These are phyloP conservation scores for Fraxinus quadrangulata DNA, from an alignment of 257 asterid genomes.

Conservation along the genomic window DNA sequence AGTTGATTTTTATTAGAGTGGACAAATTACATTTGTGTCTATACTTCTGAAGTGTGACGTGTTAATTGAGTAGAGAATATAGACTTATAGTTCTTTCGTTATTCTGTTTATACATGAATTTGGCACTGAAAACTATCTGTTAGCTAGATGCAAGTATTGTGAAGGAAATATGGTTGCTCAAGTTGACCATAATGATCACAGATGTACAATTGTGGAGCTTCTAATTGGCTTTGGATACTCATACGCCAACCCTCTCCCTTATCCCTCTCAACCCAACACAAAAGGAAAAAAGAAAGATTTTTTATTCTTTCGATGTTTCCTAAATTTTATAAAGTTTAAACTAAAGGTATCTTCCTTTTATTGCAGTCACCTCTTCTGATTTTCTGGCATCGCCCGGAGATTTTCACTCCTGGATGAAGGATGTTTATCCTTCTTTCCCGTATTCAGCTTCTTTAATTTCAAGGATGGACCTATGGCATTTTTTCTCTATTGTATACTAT, in stretches of 20 bases:
- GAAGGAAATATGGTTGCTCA: not conserved
- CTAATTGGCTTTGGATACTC: not conserved
- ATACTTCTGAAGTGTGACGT: not conserved
- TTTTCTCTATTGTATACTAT: not conserved
- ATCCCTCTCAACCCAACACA: not conserved
- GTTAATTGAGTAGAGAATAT: not conserved
- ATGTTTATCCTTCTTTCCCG: not conserved
- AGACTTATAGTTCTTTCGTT: not conserved
- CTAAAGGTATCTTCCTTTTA: not conserved
- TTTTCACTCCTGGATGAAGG: not conserved
- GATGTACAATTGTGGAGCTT: not conserved
- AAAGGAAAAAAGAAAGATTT: not conserved
- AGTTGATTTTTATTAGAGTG: not conserved
- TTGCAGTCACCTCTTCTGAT: not conserved
- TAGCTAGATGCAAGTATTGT: not conserved
- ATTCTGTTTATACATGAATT: not conserved
- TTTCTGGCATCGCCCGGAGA: not conserved
- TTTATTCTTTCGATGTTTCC: constrained; percentile 3
- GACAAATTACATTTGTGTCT: not conserved
- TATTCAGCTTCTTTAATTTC: not conserved
- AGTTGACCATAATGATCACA: not conserved
- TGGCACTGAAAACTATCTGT: not conserved
- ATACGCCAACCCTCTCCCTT: not conserved
- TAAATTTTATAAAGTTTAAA: not conserved
- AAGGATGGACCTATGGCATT: not conserved